These are phyloP conservation scores for Metarhizium rileyi DNA, from an alignment of 2,329 filamentous ascomycete species.

Conservation along the genomic window DNA sequence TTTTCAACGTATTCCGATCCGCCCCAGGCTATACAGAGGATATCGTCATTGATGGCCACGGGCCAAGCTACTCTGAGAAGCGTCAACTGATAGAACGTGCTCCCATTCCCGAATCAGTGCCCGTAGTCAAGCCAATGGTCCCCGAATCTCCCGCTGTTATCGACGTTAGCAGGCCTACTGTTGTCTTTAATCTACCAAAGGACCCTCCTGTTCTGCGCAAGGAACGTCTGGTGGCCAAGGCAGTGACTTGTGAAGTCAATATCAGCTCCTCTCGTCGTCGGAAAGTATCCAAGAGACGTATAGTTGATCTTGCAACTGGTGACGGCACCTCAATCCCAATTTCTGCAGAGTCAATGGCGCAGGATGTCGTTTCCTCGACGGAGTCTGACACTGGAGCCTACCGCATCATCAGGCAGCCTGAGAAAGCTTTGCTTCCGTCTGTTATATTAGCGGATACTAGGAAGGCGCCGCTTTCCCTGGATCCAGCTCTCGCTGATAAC, in stretches of 20 bases:
- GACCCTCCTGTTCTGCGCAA: slow-evolving; percentile 48
- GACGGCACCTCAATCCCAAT: slow-evolving; percentile 25
- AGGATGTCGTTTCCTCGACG: slow-evolving; percentile 12
- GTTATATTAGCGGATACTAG: slow-evolving; percentile 22
- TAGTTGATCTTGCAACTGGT: slow-evolving; percentile 52
- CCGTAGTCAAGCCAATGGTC: slow-evolving; percentile 62
- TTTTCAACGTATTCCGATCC: slow-evolving; percentile 91
- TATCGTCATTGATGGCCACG: slow-evolving; percentile 75
- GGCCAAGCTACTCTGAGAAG: slow-evolving; percentile 76
- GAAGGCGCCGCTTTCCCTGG: slow-evolving; percentile 12
- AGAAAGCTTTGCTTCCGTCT: slow-evolving; percentile 24
- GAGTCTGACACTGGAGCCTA: slow-evolving; percentile 28
- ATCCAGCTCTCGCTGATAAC: neutral
- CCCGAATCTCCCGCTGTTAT: slow-evolving; percentile 53
- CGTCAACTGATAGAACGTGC: slow-evolving; percentile 75
- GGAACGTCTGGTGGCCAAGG: slow-evolving; percentile 43
- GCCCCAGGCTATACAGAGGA: slow-evolving; percentile 87
- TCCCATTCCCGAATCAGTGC: slow-evolving; percentile 64
- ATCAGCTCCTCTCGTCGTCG: slow-evolving; percentile 50
- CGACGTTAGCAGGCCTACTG: slow-evolving; percentile 58
- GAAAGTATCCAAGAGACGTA: slow-evolving; percentile 50
- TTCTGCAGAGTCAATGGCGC: slow-evolving; percentile 15
- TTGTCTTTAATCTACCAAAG: slow-evolving; percentile 41
- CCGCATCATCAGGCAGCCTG: slow-evolving; percentile 33
- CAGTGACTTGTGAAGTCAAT: slow-evolving; percentile 48